phyloP scores from a whole-genome alignment of 2,329 filamentous ascomycete genomes.

The Zelopaecilomyces penicillatus region DNA sequence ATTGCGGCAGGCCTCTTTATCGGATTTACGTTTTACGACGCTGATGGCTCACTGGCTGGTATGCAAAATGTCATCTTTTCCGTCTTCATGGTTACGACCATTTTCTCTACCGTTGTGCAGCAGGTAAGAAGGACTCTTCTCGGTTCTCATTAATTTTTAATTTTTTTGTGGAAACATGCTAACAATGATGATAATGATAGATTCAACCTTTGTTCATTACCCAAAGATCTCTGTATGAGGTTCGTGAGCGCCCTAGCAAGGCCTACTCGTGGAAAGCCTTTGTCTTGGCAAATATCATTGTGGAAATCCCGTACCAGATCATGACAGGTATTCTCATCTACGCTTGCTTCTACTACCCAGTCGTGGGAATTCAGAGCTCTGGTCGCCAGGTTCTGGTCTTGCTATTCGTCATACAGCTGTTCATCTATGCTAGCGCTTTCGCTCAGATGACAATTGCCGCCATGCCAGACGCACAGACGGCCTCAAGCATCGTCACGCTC shows the following conservation, averaged over 20 bases:
- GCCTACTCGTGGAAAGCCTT: conserved; percentile 70
- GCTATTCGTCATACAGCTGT: conserved; percentile 55
- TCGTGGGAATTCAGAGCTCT: conserved; percentile 39
- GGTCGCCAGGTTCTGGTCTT: conserved; percentile 58
- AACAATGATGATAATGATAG: conserved; percentile 17
- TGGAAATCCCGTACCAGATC: conserved; percentile 65
- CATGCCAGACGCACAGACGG: conserved; percentile 60
- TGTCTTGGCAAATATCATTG: conserved; percentile 60
- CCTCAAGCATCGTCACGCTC: conserved; percentile 53
- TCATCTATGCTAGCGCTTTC: conserved; percentile 65
- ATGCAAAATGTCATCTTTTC: conserved; percentile 67
- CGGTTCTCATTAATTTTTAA: not conserved
- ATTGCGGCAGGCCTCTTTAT: conserved; percentile 59
- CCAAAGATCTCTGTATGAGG: conserved; percentile 67
- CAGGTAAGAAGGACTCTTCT: conserved; percentile 30
- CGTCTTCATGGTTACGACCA: conserved; percentile 67
- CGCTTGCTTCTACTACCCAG: conserved; percentile 60
- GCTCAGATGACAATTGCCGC: conserved; percentile 66
- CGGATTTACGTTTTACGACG: conserved; percentile 61
- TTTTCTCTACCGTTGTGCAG: conserved; percentile 62
- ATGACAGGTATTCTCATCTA: conserved; percentile 56
- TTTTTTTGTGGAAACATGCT: conserved; percentile 30
- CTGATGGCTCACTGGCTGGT: conserved; percentile 51
- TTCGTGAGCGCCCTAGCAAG: conserved; percentile 65
- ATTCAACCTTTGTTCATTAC: conserved; percentile 71